phyloP scores from a whole-genome alignment of 2,329 filamentous ascomycete genomes.

The Colletotrichum orbiculare region DNA sequence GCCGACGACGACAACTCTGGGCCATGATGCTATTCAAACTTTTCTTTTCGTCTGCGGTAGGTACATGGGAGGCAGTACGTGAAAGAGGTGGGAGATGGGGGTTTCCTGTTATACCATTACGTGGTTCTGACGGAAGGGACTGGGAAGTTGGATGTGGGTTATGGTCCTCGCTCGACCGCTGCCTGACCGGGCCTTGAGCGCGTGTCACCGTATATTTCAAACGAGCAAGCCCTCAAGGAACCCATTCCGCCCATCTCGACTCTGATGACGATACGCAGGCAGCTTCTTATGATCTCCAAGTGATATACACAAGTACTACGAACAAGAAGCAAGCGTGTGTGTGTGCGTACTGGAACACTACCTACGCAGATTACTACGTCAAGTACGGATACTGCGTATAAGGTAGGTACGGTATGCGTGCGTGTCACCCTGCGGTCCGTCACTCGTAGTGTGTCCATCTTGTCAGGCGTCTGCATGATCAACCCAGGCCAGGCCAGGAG shows the following conservation, averaged over 20 bases:
- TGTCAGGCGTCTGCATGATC: slow-evolving; percentile 36
- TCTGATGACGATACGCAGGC: neutral
- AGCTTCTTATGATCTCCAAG: neutral
- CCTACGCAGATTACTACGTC: no score
- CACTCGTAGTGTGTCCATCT: slow-evolving; percentile 29
- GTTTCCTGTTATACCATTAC: neutral
- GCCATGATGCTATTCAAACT: no score
- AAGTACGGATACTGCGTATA: no score
- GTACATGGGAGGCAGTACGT: no score
- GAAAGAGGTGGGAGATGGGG: no score
- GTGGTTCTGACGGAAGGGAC: slow-evolving; percentile 7
- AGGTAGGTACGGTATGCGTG: no score
- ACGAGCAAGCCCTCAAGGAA: slow-evolving; percentile 20
- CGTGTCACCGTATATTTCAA: slow-evolving; percentile 29
- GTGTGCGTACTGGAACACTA: neutral
- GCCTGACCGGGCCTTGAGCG: slow-evolving; percentile 28
- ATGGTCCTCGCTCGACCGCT: slow-evolving; percentile 14
- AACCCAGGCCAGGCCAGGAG: slow-evolving; percentile 8
- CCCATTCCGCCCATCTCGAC: neutral
- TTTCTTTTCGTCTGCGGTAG: no score
- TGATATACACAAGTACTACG: neutral
- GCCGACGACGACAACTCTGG: slow-evolving; percentile 7
- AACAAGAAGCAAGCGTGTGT: neutral
- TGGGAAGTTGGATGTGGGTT: slow-evolving; percentile 3
- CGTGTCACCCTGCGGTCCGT: neutral